A percentile compares a stretch with the other conserved stretches of the same genome.
phyloP scores from a whole-genome alignment of 495 filamentous ascomycete species.

The Talaromyces ruber region DNA sequence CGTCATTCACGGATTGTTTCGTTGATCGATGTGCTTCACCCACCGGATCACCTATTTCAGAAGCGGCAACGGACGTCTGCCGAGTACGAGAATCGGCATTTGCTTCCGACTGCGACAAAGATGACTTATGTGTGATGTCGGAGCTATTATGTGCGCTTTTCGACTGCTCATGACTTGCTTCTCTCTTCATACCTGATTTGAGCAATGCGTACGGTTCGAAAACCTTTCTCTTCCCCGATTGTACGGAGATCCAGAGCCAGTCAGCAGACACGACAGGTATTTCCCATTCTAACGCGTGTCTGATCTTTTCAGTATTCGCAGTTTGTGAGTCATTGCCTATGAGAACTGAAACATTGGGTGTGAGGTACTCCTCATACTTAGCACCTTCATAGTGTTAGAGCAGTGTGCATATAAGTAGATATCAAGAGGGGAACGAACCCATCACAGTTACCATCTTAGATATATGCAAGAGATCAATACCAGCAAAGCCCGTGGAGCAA shows the following conservation, averaged over 20 bases:
- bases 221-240: slow-evolving; percentile 38
- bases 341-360: slow-evolving; percentile 55
- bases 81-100: not conserved
- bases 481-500: slow-evolving; percentile 72
- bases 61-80: not conserved
- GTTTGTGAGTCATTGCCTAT: slow-evolving; percentile 50
- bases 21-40: not conserved
- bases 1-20: not conserved
- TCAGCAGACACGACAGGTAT: slow-evolving; percentile 69
- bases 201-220: slow-evolving; percentile 39
- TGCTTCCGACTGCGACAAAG: not conserved
- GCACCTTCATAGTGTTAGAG: slow-evolving; percentile 33
- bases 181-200: slow-evolving; percentile 18
- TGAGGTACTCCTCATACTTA: slow-evolving; percentile 67
- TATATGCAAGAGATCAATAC: slow-evolving; percentile 78
- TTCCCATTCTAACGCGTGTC: slow-evolving; percentile 59
- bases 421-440: slow-evolving; percentile 35
- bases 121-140: not conserved
- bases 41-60: not conserved
- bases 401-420: not conserved
- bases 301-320: slow-evolving; percentile 67
- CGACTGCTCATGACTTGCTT: not conserved
- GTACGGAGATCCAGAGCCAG: slow-evolving; percentile 83
- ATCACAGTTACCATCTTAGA: slow-evolving; percentile 65
- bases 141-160: not conserved